Percentiles rank a stretch among this genome's conserved stretches.
These are phyloP conservation scores for Pichia sp. DNA, from an alignment of 1,139 yeast genomes.

Conservation along the genomic window DNA sequence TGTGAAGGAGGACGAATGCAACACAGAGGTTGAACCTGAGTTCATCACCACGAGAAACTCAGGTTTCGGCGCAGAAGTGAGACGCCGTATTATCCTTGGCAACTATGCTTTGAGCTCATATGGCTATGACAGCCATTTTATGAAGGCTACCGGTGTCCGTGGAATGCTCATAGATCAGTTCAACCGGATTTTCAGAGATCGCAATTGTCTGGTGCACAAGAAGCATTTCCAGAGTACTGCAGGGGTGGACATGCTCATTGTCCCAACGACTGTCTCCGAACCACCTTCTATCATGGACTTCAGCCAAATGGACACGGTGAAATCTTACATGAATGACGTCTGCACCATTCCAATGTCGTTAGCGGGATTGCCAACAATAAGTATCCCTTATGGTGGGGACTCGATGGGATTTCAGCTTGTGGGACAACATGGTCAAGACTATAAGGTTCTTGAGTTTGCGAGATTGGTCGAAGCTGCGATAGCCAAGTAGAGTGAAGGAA, in stretches of 20 bases:
- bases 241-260: slow-evolving; percentile 60
- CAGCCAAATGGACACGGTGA: slow-evolving; percentile 45
- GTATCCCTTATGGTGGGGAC: slow-evolving; percentile 53
- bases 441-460: slow-evolving; percentile 44
- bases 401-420: slow-evolving; percentile 72
- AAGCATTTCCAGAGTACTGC: slow-evolving; percentile 31
- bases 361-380: slow-evolving; percentile 85
- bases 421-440: slow-evolving; percentile 86
- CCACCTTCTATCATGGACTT: slow-evolving; percentile 51
- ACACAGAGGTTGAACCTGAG: slow-evolving; percentile 25
- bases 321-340: slow-evolving; percentile 73
- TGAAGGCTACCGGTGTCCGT: slow-evolving; percentile 70
- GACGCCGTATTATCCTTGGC: slow-evolving; percentile 77
- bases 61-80: slow-evolving; percentile 79
- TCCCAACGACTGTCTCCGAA: slow-evolving; percentile 58
- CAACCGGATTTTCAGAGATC: slow-evolving; percentile 53
- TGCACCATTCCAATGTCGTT: slow-evolving; percentile 87
- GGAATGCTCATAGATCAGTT: slow-evolving; percentile 58
- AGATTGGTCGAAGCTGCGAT: slow-evolving; percentile 16
- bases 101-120: slow-evolving; percentile 75
- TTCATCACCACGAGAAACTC: slow-evolving; percentile 57
- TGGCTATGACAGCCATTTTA: slow-evolving; percentile 72
- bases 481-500: background rate
- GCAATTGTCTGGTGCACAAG: slow-evolving; percentile 39
- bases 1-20: slow-evolving; percentile 27